These are phyloP conservation scores for Afroboletus lepidellus DNA, from an alignment of 1,284 basidiomycete species.

Conservation along the genomic window DNA sequence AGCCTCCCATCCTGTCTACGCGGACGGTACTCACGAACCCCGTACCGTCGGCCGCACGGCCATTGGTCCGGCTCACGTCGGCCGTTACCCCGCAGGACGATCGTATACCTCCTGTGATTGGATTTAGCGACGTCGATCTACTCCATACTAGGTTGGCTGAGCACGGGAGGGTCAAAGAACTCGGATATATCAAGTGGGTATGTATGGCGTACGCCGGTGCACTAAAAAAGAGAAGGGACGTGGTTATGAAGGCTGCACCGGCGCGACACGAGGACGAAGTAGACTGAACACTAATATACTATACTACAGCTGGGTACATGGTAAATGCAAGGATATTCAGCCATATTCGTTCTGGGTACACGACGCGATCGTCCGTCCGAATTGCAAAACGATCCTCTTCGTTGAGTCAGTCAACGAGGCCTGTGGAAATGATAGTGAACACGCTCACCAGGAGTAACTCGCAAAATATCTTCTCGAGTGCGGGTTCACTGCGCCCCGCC, in stretches of 20 bases:
- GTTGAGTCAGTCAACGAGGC: no score
- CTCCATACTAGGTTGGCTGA: conserved; percentile 63
- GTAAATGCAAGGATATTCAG: no score
- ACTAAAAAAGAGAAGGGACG: conserved; percentile 56
- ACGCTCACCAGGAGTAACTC: no score
- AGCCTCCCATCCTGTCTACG: conserved; percentile 50
- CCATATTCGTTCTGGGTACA: no score
- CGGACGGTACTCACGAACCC: conserved; percentile 46
- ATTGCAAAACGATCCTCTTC: no score
- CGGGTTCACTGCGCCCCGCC: no score
- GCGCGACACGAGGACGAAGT: neutral
- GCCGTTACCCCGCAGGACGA: conserved; percentile 59
- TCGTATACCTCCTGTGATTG: conserved; percentile 63
- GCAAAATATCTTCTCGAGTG: no score
- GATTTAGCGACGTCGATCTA: conserved; percentile 63
- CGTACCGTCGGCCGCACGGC: conserved; percentile 40
- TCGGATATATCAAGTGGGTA: conserved; percentile 64
- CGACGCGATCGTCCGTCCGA: no score
- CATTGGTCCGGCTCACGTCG: conserved; percentile 62
- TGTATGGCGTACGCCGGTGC: conserved; percentile 67
- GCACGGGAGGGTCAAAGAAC: conserved; percentile 39
- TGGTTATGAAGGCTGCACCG: conserved; percentile 36
- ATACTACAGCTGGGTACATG: no score
- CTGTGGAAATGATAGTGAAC: no score
- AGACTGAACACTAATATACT: no score